phyloP scores from a whole-genome alignment of 2,329 filamentous ascomycete genomes.

The Penicillium sp. region DNA sequence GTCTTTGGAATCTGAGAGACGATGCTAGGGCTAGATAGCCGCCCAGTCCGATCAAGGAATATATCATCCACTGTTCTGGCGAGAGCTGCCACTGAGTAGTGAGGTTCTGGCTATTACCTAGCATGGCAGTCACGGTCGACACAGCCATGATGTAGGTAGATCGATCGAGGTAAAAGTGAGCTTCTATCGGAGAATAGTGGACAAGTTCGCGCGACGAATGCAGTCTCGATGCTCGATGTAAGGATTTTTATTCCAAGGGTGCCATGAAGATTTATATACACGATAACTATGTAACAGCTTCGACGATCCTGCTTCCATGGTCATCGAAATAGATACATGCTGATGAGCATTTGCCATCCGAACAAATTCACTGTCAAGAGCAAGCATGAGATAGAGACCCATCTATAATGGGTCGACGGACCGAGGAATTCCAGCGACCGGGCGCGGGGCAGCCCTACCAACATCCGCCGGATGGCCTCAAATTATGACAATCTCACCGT shows the following conservation, averaged over 20 bases:
- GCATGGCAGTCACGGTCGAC: background rate
- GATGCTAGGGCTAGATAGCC: slow-evolving; percentile 31
- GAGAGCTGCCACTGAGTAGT: background rate
- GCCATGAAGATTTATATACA: background rate
- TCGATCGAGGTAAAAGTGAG: too few species aligned
- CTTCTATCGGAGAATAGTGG: background rate
- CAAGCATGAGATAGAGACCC: background rate
- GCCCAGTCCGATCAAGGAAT: slow-evolving; percentile 12
- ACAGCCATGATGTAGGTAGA: slow-evolving; percentile 1
- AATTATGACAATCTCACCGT: background rate
- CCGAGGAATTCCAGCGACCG: slow-evolving; percentile 20
- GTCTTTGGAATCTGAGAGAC: slow-evolving; percentile 34
- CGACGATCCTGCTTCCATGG: background rate
- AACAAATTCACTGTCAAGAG: background rate
- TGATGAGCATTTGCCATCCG: background rate
- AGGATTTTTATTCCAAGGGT: background rate
- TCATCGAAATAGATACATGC: background rate
- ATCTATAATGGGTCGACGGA: slow-evolving; percentile 15
- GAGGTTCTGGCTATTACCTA: background rate
- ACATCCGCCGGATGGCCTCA: background rate
- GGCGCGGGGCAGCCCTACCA: slow-evolving; percentile 13
- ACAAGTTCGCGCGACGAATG: background rate
- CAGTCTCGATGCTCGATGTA: background rate
- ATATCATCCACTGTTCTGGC: slow-evolving; percentile 11
- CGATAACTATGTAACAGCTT: background rate